These are phyloP conservation scores for Pythium aquatile DNA, from an alignment of 352 stramenopile species.

Conservation along the genomic window DNA sequence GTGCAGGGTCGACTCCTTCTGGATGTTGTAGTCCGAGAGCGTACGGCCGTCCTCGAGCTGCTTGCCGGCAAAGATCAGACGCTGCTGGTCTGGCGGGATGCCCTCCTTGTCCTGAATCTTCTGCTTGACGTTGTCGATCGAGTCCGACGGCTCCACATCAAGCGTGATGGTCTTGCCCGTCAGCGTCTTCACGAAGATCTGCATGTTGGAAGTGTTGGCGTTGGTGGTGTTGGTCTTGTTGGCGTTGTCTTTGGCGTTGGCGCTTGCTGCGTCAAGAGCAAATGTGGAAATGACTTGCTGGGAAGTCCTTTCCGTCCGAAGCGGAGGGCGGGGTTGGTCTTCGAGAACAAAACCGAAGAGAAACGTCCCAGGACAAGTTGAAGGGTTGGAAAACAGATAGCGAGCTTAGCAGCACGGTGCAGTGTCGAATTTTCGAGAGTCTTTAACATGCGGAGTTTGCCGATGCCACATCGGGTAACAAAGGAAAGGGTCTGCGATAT, in stretches of 20 bases:
- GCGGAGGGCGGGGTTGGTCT: not conserved
- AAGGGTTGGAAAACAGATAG: slow-evolving; percentile 13
- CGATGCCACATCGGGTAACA: not conserved
- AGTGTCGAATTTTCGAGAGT: not conserved
- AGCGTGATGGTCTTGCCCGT: slow-evolving; percentile 92
- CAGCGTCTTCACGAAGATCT: slow-evolving; percentile 92
- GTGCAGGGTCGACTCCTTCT: slow-evolving; percentile 94
- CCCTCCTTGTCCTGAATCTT: slow-evolving; percentile 95
- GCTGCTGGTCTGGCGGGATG: slow-evolving; percentile 93
- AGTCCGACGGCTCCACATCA: slow-evolving; percentile 91
- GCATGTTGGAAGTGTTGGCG: not conserved
- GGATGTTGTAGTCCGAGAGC: slow-evolving; percentile 35
- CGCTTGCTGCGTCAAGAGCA: slow-evolving; percentile 11
- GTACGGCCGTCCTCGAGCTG: slow-evolving; percentile 31
- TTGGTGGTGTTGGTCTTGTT: slow-evolving; percentile 1
- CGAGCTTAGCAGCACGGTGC: slow-evolving; percentile 13
- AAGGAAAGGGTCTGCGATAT: slow-evolving; percentile 14
- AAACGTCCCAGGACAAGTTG: slow-evolving; percentile 5
- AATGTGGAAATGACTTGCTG: slow-evolving; percentile 15
- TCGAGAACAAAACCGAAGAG: slow-evolving; percentile 15
- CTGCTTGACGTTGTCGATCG: slow-evolving; percentile 98
- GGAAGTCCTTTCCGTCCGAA: not conserved
- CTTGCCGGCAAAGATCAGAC: slow-evolving; percentile 40
- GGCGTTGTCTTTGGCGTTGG: not conserved
- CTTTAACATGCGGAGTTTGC: slow-evolving; percentile 3